These are phyloP conservation scores for Cladophialophora psammophila DNA, from an alignment of 2,329 filamentous ascomycete genomes.

Conservation along the genomic window DNA sequence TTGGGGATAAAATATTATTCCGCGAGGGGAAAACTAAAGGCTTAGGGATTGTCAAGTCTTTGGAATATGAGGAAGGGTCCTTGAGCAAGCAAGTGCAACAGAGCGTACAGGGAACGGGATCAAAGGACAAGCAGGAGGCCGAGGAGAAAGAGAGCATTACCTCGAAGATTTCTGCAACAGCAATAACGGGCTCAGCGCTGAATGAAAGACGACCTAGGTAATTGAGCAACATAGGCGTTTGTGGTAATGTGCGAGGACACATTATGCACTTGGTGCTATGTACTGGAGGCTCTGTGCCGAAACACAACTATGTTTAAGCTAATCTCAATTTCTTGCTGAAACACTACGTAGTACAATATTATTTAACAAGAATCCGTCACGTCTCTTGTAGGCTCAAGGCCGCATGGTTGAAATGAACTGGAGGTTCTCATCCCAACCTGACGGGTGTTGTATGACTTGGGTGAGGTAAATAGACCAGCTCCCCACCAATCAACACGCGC, in stretches of 20 bases:
- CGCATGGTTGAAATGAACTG: no score
- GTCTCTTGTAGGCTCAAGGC: no score
- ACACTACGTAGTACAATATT: not conserved
- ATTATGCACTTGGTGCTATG: not conserved
- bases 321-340: not conserved
- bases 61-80: slow-evolving; percentile 79
- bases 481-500: not conserved
- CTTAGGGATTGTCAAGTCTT: slow-evolving; percentile 87
- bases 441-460: no score
- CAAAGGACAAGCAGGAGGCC: slow-evolving; percentile 24
- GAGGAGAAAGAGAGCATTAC: slow-evolving; percentile 19
- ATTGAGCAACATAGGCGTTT: not conserved
- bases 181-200: slow-evolving; percentile 4
- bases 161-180: slow-evolving; percentile 5
- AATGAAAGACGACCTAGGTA: slow-evolving; percentile 27
- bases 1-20: slow-evolving; percentile 90
- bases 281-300: not conserved
- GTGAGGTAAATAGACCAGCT: not conserved
- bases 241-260: not conserved
- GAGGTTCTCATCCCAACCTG: no score
- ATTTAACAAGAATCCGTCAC: not conserved
- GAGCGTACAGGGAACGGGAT: not conserved
- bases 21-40: slow-evolving; percentile 95
- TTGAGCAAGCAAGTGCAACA: slow-evolving; percentile 49
- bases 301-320: not conserved